Evolutionary conservation across 495 filamentous ascomycete genomes (phyloP).

Genomic region (Aspergillus heteromorphus): DNA sequence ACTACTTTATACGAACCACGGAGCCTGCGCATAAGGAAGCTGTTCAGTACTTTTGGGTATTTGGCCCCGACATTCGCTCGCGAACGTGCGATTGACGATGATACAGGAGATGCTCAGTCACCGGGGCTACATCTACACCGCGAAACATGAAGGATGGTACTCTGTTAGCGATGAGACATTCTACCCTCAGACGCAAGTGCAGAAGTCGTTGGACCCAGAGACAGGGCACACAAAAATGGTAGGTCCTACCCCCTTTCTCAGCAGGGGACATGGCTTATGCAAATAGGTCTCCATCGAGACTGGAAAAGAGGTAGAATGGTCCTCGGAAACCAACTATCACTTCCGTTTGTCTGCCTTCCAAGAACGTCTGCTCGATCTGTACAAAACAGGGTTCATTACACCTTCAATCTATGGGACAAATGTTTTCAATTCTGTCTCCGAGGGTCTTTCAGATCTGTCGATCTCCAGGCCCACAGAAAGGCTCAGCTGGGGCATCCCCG

Average conservation of each 20-base stretch:
- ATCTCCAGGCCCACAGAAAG: constrained; percentile 77
- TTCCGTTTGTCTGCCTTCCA: constrained; percentile 82
- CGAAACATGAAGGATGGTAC: constrained; percentile 93
- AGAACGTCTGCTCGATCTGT: constrained; percentile 71
- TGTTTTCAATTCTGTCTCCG: constrained; percentile 61
- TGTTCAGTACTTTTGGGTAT: constrained; percentile 86
- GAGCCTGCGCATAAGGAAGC: constrained; percentile 74
- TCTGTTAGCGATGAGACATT: constrained; percentile 95
- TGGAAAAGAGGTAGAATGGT: constrained; percentile 89
- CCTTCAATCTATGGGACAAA: constrained; percentile 62
- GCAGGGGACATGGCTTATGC: background rate
- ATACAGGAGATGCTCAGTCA: constrained; percentile 59
- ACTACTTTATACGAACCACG: constrained; percentile 89
- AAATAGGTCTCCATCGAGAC: constrained; percentile 70
- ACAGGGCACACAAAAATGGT: constrained; percentile 80
- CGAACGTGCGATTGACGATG: constrained; percentile 7
- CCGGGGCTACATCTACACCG: constrained; percentile 73
- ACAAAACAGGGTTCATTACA: constrained; percentile 67
- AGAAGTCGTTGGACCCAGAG: constrained; percentile 66
- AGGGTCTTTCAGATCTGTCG: constrained; percentile 77
- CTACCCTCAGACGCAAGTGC: constrained; percentile 72
- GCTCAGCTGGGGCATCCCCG: constrained; percentile 83
- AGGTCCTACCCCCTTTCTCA: background rate
- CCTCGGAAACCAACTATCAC: constrained; percentile 89
- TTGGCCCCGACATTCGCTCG: constrained; percentile 5